A percentile compares a stretch with the other conserved stretches of the same genome.
Evolutionary conservation across 2,329 filamentous ascomycete genomes (phyloP).

Genomic region (Fusarium albidum): DNA sequence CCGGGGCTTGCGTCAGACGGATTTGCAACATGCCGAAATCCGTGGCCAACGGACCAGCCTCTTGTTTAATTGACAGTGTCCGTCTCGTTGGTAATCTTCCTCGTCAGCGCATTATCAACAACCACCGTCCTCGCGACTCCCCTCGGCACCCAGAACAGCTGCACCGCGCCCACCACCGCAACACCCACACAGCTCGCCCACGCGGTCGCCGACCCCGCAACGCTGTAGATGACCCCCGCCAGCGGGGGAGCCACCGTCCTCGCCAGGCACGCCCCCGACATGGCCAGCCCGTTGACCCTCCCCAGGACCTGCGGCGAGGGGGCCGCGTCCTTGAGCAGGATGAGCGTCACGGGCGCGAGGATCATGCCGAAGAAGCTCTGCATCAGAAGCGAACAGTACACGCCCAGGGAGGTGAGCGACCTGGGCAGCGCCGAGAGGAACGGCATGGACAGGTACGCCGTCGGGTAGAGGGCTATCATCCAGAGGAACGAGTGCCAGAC

Average conservation of each 20-base stretch:
- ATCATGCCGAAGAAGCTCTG: conserved; percentile 75
- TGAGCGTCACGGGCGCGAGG: conserved; percentile 72
- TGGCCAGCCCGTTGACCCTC: conserved; percentile 76
- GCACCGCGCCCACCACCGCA: conserved; percentile 33
- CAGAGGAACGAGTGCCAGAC: conserved; percentile 73
- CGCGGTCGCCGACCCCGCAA: conserved; percentile 58
- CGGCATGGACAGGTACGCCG: conserved; percentile 74
- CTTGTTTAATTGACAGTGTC: too few relatives aligned
- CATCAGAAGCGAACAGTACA: conserved; percentile 71
- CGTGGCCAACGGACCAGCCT: too few relatives aligned
- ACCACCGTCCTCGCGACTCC: conserved; percentile 20
- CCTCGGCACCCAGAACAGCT: conserved; percentile 34
- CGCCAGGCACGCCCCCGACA: conserved; percentile 74
- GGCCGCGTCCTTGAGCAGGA: conserved; percentile 76
- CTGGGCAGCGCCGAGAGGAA: conserved; percentile 69
- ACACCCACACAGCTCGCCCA: conserved; percentile 49
- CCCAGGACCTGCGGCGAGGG: conserved; percentile 69
- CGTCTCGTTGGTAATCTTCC: conserved; percentile 23
- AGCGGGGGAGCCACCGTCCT: conserved; percentile 75
- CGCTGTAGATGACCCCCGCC: conserved; percentile 71
- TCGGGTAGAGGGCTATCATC: conserved; percentile 71
- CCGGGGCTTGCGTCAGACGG: too few relatives aligned
- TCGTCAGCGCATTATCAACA: conserved; percentile 31
- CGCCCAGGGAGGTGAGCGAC: conserved; percentile 62
- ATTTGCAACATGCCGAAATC: too few relatives aligned